Conservation (phyloP, 805 yeast genomes). For the Zygoascus tannicola region DNA sequence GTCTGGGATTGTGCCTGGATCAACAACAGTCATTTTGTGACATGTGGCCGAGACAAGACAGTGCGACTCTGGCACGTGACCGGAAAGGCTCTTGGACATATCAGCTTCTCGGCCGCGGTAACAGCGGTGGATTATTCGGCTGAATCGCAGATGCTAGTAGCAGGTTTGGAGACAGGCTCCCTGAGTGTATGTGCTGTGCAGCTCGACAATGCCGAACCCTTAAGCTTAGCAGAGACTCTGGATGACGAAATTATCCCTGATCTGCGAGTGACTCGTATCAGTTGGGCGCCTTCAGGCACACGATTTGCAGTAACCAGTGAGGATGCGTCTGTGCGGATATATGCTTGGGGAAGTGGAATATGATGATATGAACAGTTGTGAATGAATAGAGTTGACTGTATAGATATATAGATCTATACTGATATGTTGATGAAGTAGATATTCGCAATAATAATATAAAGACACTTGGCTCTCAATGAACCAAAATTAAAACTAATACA, state of each 20-base stretch:
- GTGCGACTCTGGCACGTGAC: constrained; percentile 58
- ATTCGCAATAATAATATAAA: too few species aligned
- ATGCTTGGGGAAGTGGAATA: neutral
- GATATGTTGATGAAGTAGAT: too few species aligned
- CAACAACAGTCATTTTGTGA: constrained; percentile 42
- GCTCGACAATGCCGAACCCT: too few species aligned
- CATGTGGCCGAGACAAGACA: constrained; percentile 80
- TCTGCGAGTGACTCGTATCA: constrained; percentile 49
- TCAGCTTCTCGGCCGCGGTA: constrained; percentile 48
- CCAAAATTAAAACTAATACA: too few species aligned
- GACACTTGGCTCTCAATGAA: too few species aligned
- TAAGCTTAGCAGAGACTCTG: constrained; percentile 27
- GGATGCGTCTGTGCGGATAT: constrained; percentile 52
- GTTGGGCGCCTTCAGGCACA: constrained; percentile 38
- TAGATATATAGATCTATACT: too few species aligned
- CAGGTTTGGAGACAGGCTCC: constrained; percentile 65
- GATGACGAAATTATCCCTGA: constrained; percentile 44
- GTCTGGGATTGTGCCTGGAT: constrained; percentile 95
- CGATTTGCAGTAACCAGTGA: constrained; percentile 53
- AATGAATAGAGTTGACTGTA: too few species aligned
- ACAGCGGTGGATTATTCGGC: constrained; percentile 49
- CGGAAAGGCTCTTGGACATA: constrained; percentile 30
- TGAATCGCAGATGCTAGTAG: constrained; percentile 35
- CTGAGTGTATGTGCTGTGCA: constrained; percentile 40
- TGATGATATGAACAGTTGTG: too few species aligned